Base-by-base conservation (phyloP, 2,329 filamentous ascomycete species). In the Ophiostoma populinum region DNA sequence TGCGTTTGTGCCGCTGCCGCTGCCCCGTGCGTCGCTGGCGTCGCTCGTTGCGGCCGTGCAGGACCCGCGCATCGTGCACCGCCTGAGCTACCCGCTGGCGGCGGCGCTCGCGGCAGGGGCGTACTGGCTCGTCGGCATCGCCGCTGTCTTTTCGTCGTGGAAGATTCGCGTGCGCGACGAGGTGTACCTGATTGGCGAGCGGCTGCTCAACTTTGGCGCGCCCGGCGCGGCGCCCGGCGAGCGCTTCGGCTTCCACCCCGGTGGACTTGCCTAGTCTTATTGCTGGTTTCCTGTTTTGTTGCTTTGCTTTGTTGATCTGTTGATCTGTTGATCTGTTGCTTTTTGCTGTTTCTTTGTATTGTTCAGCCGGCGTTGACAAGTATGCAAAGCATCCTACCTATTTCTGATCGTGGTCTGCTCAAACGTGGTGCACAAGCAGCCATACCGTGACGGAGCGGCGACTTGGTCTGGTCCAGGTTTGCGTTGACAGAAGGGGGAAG, bases 151-250 rank as follows among this genome's bases (percentile, higher is more conserved):
- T 34, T 67, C 70, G 31, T 61, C 71, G 15, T 95, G 87, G 86
- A 73, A 80, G 47, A 65, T 75, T 38, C 71, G 77, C 39, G 83
- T 98, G 31, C 66, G 83, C 25, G 92, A 98, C 53, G 92, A 98
- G 56, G 86, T 92, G 1, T 98, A 98, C 53, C 61, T 98, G 29
- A 90, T 95, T 49, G 90, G 90, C 2, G 87, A 98, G 58, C 63
- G 86, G 40, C 57, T 98, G 49, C 92, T 98, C 58, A 98, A 98
- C 54, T 92, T 94, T 56, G 81, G 83, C 1, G 35, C 29, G 22
- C 37, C 26, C 20, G 20, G 12, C n/a, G 20, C n/a, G 9, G 17
- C 19, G 33, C 18, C 25, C 11, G n/a, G n/a, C n/a, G n/a, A n/a
- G n/a, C n/a, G n/a, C n/a, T n/a, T n/a, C 25, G n/a, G n/a, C n/a